Conservation (phyloP, 257 asterid species). For the Cordia subcordata region DNA sequence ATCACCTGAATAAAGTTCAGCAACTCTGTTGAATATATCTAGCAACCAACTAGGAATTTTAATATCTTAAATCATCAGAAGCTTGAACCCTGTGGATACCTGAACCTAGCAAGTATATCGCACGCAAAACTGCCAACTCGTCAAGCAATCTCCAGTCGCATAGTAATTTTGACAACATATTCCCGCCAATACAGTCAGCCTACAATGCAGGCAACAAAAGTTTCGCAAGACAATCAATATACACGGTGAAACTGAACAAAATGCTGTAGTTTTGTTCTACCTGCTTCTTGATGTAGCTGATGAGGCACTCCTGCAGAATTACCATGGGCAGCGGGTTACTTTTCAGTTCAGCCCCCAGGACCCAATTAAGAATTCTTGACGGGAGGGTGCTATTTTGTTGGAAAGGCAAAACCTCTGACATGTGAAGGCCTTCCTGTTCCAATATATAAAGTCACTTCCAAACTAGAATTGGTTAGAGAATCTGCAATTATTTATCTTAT, state of each 20-base stretch:
- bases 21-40: conserved; percentile 2
- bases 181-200: conserved; percentile 88
- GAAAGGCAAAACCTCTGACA: conserved; percentile 80
- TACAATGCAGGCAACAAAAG: conserved; percentile 29
- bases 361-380: conserved; percentile 75
- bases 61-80: conserved; percentile 1
- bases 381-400: conserved; percentile 87
- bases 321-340: conserved; percentile 69
- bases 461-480: background rate
- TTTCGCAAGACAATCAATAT: conserved; percentile 6
- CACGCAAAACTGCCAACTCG: conserved; percentile 88
- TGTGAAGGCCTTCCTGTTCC: conserved; percentile 65
- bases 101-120: conserved; percentile 92
- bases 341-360: conserved; percentile 55
- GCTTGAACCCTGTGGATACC: conserved; percentile 37
- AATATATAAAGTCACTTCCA: conserved; percentile 5
- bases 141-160: conserved; percentile 86
- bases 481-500: conserved; percentile 2
- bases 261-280: conserved; percentile 23
- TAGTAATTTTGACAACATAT: conserved; percentile 73
- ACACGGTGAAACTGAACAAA: background rate
- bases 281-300: conserved; percentile 75
- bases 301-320: conserved; percentile 86
- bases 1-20: conserved; percentile 62
- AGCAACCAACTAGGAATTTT: conserved; percentile 2